Conservation (phyloP, 306 rosid species). For the Dryas drummondii region DNA sequence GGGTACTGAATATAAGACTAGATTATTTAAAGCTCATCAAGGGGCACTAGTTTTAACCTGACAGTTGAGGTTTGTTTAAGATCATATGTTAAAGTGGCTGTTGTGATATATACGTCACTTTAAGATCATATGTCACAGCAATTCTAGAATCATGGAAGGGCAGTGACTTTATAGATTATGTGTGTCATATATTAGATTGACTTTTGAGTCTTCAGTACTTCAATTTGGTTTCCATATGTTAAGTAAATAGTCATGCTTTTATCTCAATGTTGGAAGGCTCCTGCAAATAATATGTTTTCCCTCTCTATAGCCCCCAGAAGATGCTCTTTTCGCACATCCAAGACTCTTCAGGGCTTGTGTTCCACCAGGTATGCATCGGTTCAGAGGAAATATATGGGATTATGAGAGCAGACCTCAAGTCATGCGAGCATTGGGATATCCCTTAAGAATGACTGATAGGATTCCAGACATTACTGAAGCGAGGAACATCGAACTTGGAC, state of each 20-base stretch:
- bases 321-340: constrained; percentile 91
- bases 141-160: background rate
- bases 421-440: constrained; percentile 73
- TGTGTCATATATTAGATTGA: background rate
- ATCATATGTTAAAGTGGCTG: background rate
- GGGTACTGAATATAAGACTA: background rate
- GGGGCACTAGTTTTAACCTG: background rate
- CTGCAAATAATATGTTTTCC: constrained; percentile 32
- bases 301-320: constrained; percentile 83
- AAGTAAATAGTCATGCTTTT: background rate
- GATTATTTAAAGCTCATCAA: background rate
- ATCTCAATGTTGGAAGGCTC: constrained; percentile 16
- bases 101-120: too few relatives aligned
- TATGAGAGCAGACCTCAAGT: constrained; percentile 75
- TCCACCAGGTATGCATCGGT: constrained; percentile 96
- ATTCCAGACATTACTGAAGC: constrained; percentile 81
- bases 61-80: background rate
- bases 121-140: background rate
- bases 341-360: constrained; percentile 95
- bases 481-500: constrained; percentile 88
- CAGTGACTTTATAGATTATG: background rate
- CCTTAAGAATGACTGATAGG: constrained; percentile 56
- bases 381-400: constrained; percentile 96
- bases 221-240: background rate
- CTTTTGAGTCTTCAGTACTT: background rate